Percentiles rank a stretch among this genome's conserved stretches.
Evolutionary conservation across 208 protist genomes (phyloP).

Genomic region (Leishmania tropica): DNA sequence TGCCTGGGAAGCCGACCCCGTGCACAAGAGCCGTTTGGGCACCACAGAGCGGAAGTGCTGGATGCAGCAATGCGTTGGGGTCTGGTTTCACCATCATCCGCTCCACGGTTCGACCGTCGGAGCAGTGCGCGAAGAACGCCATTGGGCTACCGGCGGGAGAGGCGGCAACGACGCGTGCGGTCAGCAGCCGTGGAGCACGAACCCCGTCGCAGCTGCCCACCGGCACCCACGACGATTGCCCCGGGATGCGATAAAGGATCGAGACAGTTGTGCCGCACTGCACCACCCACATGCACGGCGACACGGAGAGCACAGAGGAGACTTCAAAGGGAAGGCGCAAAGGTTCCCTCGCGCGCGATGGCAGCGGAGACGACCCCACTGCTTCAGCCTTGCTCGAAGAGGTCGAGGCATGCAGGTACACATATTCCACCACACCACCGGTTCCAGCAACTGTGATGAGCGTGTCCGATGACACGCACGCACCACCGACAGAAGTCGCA

Average conservation of each 20-base stretch:
- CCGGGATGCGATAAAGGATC: conserved; percentile 33
- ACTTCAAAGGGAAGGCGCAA: conserved; percentile 59
- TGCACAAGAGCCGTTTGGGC: conserved; percentile 31
- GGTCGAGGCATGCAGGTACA: conserved; percentile 4
- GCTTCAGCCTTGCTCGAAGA: not conserved
- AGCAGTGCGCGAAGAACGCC: conserved; percentile 65
- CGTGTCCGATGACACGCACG: not conserved
- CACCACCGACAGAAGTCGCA: not conserved
- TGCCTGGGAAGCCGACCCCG: conserved; percentile 44
- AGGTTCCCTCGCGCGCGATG: conserved; percentile 10
- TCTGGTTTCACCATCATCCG: not conserved
- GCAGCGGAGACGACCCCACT: not conserved
- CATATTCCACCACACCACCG: conserved; percentile 20
- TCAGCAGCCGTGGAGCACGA: conserved; percentile 59
- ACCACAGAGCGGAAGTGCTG: not conserved
- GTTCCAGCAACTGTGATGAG: conserved; percentile 25
- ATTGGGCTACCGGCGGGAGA: not conserved
- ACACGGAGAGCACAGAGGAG: conserved; percentile 44
- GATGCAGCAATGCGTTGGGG: not conserved
- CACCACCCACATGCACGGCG: conserved; percentile 33
- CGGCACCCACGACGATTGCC: conserved; percentile 35
- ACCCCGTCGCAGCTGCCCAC: conserved; percentile 49
- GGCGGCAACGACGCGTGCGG: conserved; percentile 12
- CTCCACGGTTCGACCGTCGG: conserved; percentile 43
- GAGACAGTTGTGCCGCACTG: conserved; percentile 57